These are phyloP conservation scores for Phytophthora aleatoria DNA, from an alignment of 352 stramenopile species.

Conservation along the genomic window DNA sequence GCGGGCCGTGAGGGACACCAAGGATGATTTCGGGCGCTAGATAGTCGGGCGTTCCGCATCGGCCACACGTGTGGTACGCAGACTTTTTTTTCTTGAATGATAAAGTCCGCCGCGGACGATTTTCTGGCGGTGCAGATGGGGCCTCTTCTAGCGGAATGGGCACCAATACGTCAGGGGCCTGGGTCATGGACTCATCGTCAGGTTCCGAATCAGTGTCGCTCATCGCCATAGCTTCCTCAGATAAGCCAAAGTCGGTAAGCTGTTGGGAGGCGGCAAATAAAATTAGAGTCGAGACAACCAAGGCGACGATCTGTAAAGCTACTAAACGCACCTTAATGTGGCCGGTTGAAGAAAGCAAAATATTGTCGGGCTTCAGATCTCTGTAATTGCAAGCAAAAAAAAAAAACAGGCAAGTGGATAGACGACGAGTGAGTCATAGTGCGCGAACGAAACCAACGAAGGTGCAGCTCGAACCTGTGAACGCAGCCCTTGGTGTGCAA, in stretches of 20 bases:
- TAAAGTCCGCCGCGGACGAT: conserved; percentile 14
- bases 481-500: conserved; percentile 87
- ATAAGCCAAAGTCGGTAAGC: conserved; percentile 89
- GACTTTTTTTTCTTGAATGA: conserved; percentile 51
- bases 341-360: conserved; percentile 86
- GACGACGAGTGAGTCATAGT: conserved; percentile 4
- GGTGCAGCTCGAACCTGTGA: conserved; percentile 53
- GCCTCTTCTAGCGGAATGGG: conserved; percentile 5
- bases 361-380: conserved; percentile 92
- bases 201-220: conserved; percentile 37
- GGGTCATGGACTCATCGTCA: conserved; percentile 33
- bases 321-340: conserved; percentile 78
- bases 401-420: conserved; percentile 21
- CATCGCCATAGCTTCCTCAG: conserved; percentile 70
- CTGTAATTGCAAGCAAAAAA: conserved; percentile 32
- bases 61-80: conserved; percentile 65
- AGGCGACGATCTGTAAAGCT: not conserved
- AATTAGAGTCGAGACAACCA: conserved; percentile 1
- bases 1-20: conserved; percentile 63
- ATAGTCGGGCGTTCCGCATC: conserved; percentile 89
- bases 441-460: conserved; percentile 1
- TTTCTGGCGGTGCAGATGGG: conserved; percentile 1
- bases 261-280: conserved; percentile 21
- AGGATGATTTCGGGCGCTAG: conserved; percentile 90
- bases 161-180: conserved; percentile 11